phyloP scores from a whole-genome alignment of 306 rosid species.

The Prunus padus region DNA sequence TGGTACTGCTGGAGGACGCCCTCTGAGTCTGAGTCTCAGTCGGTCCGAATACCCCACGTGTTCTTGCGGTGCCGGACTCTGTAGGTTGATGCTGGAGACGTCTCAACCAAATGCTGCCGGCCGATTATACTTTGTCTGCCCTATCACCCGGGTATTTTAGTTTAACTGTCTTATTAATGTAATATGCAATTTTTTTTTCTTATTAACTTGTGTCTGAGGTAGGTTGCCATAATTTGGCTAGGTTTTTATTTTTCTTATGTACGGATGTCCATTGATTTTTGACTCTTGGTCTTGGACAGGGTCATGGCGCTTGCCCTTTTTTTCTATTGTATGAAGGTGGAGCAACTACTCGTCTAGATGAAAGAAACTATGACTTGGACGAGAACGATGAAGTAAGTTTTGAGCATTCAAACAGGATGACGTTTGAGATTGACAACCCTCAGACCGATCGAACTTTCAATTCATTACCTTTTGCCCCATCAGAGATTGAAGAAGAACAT shows the following conservation, averaged over 20 bases:
- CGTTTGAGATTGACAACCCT: background rate
- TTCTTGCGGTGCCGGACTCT: conserved; percentile 23
- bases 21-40: background rate
- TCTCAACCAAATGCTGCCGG: background rate
- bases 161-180: no score
- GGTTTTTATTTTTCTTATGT: background rate
- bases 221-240: no score
- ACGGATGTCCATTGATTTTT: background rate
- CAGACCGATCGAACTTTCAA: background rate
- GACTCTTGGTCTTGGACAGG: conserved; percentile 20
- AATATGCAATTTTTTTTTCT: no score
- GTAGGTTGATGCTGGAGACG: background rate
- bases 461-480: background rate
- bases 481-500: background rate
- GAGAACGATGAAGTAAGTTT: background rate
- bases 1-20: background rate
- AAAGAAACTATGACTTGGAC: background rate
- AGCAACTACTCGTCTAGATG: background rate
- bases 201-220: no score
- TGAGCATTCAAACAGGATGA: background rate
- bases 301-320: conserved; percentile 30
- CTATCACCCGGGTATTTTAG: no score
- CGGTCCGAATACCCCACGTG: background rate
- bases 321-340: background rate
- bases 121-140: conserved; percentile 32